A percentile compares a stretch with the other conserved stretches of the same genome.
These are phyloP conservation scores for Syzygium malaccense DNA, from an alignment of 441 rosid genomes.

Conservation along the genomic window DNA sequence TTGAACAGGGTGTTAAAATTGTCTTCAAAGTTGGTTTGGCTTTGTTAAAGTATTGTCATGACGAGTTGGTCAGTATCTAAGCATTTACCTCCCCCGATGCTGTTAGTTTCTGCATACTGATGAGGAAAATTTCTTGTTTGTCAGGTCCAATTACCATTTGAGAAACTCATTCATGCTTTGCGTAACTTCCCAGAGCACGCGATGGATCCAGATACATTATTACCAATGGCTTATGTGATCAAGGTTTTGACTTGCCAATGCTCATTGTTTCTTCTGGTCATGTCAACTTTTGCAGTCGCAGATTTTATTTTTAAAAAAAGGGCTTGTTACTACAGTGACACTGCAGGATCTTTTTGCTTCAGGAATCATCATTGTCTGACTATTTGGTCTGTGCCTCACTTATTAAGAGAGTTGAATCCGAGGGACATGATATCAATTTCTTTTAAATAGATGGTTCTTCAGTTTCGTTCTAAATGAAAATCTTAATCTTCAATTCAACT, in stretches of 20 bases:
- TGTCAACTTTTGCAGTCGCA: not conserved
- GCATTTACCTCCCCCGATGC: not conserved
- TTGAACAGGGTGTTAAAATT: slow-evolving; percentile 74
- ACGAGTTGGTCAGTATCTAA: slow-evolving; percentile 56
- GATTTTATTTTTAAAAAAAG: not conserved
- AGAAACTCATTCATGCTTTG: slow-evolving; percentile 81
- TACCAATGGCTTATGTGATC: slow-evolving; percentile 82
- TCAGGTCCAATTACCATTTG: slow-evolving; percentile 75
- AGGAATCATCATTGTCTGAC: not conserved
- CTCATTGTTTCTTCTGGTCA: not conserved
- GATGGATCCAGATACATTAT: slow-evolving; percentile 77
- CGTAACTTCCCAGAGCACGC: slow-evolving; percentile 87
- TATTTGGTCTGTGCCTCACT: not conserved
- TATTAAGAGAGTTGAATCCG: not conserved
- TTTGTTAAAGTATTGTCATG: slow-evolving; percentile 74
- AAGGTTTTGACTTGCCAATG: slow-evolving; percentile 38
- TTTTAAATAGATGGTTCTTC: not conserved
- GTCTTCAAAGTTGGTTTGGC: slow-evolving; percentile 94
- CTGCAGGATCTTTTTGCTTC: not conserved
- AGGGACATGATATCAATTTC: not conserved
- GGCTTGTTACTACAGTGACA: not conserved
- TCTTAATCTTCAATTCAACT: not conserved
- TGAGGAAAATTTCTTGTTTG: not conserved
- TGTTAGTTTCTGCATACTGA: not conserved
- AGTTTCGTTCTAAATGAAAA: not conserved